Conservation (phyloP, 2,329 filamentous ascomycete species). For the Didymella pinodella region DNA sequence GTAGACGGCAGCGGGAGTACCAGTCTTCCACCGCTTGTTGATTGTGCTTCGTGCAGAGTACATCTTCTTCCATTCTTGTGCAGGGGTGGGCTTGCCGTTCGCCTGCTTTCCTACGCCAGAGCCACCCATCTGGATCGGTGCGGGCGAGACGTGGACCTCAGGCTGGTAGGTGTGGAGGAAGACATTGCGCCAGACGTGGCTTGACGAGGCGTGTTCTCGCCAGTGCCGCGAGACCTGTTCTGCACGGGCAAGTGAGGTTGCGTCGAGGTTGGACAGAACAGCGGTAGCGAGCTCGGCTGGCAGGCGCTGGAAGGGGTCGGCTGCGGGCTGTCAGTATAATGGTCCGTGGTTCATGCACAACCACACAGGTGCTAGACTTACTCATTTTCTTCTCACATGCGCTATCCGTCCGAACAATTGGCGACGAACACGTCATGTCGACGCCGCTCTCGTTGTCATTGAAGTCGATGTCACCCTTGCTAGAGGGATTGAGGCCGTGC, state of each 20-base stretch:
- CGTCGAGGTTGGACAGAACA: conserved; percentile 68
- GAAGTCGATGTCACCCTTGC: conserved; percentile 38
- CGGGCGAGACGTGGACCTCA: conserved; percentile 55
- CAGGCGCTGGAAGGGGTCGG: conserved; percentile 63
- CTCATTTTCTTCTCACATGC: conserved; percentile 47
- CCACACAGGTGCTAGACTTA: conserved; percentile 26
- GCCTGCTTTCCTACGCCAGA: conserved; percentile 61
- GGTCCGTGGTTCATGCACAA: background rate
- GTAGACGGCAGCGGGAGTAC: conserved; percentile 82
- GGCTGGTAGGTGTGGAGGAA: conserved; percentile 65
- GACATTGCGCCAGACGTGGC: conserved; percentile 68
- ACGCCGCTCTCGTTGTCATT: conserved; percentile 51
- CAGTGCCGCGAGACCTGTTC: conserved; percentile 66
- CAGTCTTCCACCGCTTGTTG: conserved; percentile 79
- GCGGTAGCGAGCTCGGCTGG: conserved; percentile 67
- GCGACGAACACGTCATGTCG: conserved; percentile 49
- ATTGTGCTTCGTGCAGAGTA: conserved; percentile 80
- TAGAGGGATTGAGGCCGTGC: conserved; percentile 32
- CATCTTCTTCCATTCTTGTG: conserved; percentile 84
- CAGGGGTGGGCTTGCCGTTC: conserved; percentile 57
- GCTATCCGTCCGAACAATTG: conserved; percentile 44
- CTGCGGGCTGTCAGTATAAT: conserved; percentile 25
- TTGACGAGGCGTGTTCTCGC: conserved; percentile 63
- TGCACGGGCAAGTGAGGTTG: conserved; percentile 61
- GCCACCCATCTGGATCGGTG: conserved; percentile 60